These are phyloP conservation scores for Candida piceae DNA, from an alignment of 805 yeast species.

Conservation along the genomic window DNA sequence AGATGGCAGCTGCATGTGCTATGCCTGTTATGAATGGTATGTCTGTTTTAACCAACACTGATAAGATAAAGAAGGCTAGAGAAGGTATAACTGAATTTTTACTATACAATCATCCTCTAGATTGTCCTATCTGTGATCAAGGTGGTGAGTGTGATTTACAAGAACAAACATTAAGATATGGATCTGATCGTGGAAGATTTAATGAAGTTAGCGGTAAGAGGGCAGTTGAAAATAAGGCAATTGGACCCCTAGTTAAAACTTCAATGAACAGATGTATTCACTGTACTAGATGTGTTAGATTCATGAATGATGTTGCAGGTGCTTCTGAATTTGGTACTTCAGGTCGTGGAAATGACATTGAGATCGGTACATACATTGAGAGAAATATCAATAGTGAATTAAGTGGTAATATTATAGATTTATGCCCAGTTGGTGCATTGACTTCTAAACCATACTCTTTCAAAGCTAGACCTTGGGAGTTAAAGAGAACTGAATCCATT, in stretches of 20 bases:
- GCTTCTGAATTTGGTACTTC: slow-evolving; percentile 87
- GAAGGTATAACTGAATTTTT: slow-evolving; percentile 90
- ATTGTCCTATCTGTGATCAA: slow-evolving; percentile 90
- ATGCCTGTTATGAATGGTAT: slow-evolving; percentile 88
- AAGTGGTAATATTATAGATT: slow-evolving; percentile 81
- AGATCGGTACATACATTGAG: slow-evolving; percentile 84
- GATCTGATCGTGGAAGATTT: slow-evolving; percentile 83
- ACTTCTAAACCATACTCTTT: slow-evolving; percentile 91
- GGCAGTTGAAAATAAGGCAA: slow-evolving; percentile 85
- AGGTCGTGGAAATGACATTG: slow-evolving; percentile 90
- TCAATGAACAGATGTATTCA: slow-evolving; percentile 91
- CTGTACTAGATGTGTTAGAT: slow-evolving; percentile 87
- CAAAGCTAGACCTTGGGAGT: slow-evolving; percentile 90
- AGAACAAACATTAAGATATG: slow-evolving; percentile 80
- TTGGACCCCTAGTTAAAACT: slow-evolving; percentile 85
- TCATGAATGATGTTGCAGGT: slow-evolving; percentile 87
- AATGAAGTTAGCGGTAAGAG: slow-evolving; percentile 78
- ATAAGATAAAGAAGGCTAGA: slow-evolving; percentile 74
- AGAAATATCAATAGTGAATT: slow-evolving; percentile 79
- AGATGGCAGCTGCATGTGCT: slow-evolving; percentile 86
- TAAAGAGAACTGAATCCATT: slow-evolving; percentile 80
- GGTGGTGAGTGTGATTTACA: slow-evolving; percentile 94
- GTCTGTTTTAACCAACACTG: slow-evolving; percentile 78
- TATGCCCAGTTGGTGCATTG: slow-evolving; percentile 90
- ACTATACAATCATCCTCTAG: slow-evolving; percentile 84